Conservation (phyloP, 176 grass and related monocot genomes). For the Triticum turgidum region DNA sequence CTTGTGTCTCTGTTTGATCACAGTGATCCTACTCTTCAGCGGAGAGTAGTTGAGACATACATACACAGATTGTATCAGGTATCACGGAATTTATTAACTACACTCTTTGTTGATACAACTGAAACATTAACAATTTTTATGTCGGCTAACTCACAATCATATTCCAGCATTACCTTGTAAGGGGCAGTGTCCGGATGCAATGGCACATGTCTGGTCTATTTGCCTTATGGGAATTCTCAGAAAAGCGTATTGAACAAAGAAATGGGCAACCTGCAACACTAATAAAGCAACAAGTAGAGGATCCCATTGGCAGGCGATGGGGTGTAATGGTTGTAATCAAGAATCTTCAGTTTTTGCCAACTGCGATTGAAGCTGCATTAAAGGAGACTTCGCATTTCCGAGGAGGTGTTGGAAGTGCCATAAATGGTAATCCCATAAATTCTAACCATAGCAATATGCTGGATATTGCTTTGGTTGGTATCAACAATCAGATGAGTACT, state of each 20-base stretch:
- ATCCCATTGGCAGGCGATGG: slow-evolving; percentile 65
- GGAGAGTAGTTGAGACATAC: slow-evolving; percentile 97
- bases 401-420: slow-evolving; percentile 31
- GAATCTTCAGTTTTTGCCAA: slow-evolving; percentile 79
- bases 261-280: slow-evolving; percentile 37
- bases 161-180: slow-evolving; percentile 85
- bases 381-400: slow-evolving; percentile 60
- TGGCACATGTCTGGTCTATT: slow-evolving; percentile 86
- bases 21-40: slow-evolving; percentile 84
- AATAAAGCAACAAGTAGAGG: slow-evolving; percentile 47
- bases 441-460: slow-evolving; percentile 79
- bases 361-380: slow-evolving; percentile 71
- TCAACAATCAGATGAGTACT: slow-evolving; percentile 95
- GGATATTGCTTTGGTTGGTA: slow-evolving; percentile 95
- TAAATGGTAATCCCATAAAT: slow-evolving; percentile 30
- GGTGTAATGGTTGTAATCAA: slow-evolving; percentile 90
- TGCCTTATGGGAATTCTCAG: slow-evolving; percentile 89
- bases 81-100: slow-evolving; percentile 18
- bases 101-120: slow-evolving; percentile 8
- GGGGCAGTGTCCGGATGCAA: slow-evolving; percentile 81
- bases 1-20: slow-evolving; percentile 95
- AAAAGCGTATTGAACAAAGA: slow-evolving; percentile 77
- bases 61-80: slow-evolving; percentile 98
- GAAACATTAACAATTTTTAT: slow-evolving; percentile 7
- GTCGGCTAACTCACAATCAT: slow-evolving; percentile 21